Conservation (phyloP, 2,329 filamentous ascomycete genomes). For the Verticillium alfalfae region DNA sequence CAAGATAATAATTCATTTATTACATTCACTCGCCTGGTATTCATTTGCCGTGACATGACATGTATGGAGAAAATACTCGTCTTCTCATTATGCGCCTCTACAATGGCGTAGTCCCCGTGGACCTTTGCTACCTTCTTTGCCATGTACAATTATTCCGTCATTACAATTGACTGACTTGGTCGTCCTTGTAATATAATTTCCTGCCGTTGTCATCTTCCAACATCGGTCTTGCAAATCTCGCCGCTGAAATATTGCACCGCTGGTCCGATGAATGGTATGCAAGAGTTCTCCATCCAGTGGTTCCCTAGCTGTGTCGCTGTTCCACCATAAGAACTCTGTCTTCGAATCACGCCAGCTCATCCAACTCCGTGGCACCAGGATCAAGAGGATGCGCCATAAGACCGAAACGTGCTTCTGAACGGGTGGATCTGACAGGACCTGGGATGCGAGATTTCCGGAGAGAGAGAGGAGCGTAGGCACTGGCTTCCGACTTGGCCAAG, state of each 20-base stretch:
- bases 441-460: conserved; percentile 13
- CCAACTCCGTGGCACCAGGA: conserved; percentile 18
- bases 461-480: background rate
- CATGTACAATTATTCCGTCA: background rate
- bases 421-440: conserved; percentile 11
- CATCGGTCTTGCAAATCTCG: no score
- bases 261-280: no score
- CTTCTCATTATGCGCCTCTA: background rate
- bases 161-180: background rate
- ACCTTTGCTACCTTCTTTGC: background rate
- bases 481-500: background rate
- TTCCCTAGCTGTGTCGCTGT: no score
- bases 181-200: no score
- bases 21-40: no score
- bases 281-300: no score
- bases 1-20: background rate
- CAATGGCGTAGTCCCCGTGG: background rate
- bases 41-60: no score
- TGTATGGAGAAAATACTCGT: background rate
- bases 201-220: no score
- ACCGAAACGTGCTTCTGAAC: conserved; percentile 18
- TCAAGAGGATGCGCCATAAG: conserved; percentile 15
- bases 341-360: conserved; percentile 19
- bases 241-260: no score
- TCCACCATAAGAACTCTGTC: no score